These are phyloP conservation scores for Penicillium longicatenatum DNA, from an alignment of 495 filamentous ascomycete genomes.

Conservation along the genomic window DNA sequence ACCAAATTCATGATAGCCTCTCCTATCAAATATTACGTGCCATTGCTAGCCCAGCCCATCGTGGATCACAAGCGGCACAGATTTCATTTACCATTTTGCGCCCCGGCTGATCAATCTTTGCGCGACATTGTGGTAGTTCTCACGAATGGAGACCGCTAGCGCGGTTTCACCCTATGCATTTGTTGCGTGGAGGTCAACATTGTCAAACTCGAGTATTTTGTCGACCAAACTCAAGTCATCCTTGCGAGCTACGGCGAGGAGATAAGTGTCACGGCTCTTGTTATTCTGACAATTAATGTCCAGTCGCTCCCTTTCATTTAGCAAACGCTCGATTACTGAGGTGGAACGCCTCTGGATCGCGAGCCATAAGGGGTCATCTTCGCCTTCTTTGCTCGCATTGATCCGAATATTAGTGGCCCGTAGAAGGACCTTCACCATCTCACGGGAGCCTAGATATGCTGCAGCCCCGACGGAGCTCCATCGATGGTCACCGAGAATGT, in stretches of 20 bases:
- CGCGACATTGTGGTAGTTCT: too few species aligned
- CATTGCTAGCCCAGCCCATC: too few species aligned
- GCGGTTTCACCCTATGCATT: too few species aligned
- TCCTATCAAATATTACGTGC: too few species aligned
- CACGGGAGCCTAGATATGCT: not conserved
- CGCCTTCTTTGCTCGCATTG: slow-evolving; percentile 7
- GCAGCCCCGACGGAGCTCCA: not conserved
- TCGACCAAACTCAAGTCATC: not conserved
- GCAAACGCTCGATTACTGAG: slow-evolving; percentile 7
- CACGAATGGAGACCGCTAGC: too few species aligned
- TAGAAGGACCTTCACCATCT: not conserved
- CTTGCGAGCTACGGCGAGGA: slow-evolving; percentile 8
- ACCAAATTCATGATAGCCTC: too few species aligned
- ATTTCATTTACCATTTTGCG: too few species aligned
- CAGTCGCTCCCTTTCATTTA: slow-evolving; percentile 10
- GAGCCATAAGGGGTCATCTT: slow-evolving; percentile 13
- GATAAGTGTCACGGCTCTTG: slow-evolving; percentile 10
- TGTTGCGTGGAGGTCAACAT: too few species aligned
- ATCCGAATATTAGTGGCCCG: slow-evolving; percentile 8
- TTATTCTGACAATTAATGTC: slow-evolving; percentile 17
- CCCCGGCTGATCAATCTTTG: too few species aligned
- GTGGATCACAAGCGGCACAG: too few species aligned
- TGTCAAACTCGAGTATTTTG: too few species aligned
- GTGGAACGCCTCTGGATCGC: slow-evolving; percentile 8
- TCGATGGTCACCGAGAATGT: not conserved